Percentiles rank a stretch among this genome's conserved stretches.
These are phyloP conservation scores for Orobanche coerulescens DNA, from an alignment of 257 asterid species.

Conservation along the genomic window DNA sequence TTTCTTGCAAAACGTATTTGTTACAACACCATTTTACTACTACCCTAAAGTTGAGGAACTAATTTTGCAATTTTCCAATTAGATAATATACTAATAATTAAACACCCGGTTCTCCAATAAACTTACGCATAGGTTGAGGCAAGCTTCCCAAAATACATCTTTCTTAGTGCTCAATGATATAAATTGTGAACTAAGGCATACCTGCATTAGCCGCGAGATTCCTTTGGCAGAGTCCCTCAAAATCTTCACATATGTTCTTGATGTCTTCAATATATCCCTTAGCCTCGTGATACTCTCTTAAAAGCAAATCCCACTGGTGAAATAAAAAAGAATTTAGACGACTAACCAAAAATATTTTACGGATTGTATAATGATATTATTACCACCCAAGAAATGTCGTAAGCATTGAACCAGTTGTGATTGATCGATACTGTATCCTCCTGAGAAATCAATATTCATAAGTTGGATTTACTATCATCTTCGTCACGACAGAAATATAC, in stretches of 20 bases:
- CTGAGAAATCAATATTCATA: slow-evolving; percentile 37
- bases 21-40: no score
- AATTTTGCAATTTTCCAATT: no score
- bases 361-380: slow-evolving; percentile 23
- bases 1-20: no score
- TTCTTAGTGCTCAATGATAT: background rate
- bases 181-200: slow-evolving; percentile 13
- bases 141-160: background rate
- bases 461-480: slow-evolving; percentile 20
- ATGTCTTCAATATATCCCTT: slow-evolving; percentile 75
- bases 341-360: background rate
- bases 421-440: slow-evolving; percentile 92
- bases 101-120: background rate
- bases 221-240: slow-evolving; percentile 87
- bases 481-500: background rate
- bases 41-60: no score
- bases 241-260: slow-evolving; percentile 77
- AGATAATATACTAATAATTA: background rate
- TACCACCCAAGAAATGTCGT: slow-evolving; percentile 81
- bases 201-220: slow-evolving; percentile 97
- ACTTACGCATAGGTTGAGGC: background rate
- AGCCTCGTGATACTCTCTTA: slow-evolving; percentile 82
- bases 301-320: slow-evolving; percentile 90
- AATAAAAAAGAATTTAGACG: slow-evolving; percentile 4
- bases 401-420: slow-evolving; percentile 94